These are phyloP conservation scores for Crepidotus variabilis DNA, from an alignment of 768 basidiomycete genomes.

Conservation along the genomic window DNA sequence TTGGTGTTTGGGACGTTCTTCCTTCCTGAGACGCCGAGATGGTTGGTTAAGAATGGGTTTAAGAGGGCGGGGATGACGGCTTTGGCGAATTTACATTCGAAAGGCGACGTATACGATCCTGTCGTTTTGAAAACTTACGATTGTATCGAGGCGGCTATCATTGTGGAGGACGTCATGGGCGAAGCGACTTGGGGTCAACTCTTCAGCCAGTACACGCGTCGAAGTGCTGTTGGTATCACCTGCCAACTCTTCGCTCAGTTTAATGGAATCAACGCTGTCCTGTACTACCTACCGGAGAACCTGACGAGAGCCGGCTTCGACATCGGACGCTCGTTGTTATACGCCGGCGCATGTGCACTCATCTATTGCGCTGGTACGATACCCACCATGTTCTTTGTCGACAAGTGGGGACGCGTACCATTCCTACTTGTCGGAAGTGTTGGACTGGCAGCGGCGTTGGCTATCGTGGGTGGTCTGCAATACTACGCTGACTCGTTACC, in stretches of 20 bases:
- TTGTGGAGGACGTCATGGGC: slow-evolving; percentile 25
- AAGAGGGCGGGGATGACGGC: slow-evolving; percentile 43
- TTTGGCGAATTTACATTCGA: slow-evolving; percentile 56
- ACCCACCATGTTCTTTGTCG: slow-evolving; percentile 51
- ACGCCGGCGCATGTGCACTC: slow-evolving; percentile 42
- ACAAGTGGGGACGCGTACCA: slow-evolving; percentile 45
- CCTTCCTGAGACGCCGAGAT: slow-evolving; percentile 51
- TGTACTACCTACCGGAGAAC: slow-evolving; percentile 55
- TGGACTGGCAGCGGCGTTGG: slow-evolving; percentile 39
- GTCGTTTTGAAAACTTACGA: slow-evolving; percentile 43
- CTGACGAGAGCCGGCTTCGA: slow-evolving; percentile 48
- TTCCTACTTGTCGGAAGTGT: slow-evolving; percentile 47
- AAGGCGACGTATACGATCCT: slow-evolving; percentile 40
- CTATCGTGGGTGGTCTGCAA: slow-evolving; percentile 51
- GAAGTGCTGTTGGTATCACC: slow-evolving; percentile 47
- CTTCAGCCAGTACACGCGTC: slow-evolving; percentile 46
- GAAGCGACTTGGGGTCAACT: slow-evolving; percentile 42
- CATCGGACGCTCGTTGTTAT: slow-evolving; percentile 38
- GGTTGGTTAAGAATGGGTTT: slow-evolving; percentile 53
- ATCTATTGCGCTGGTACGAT: slow-evolving; percentile 48
- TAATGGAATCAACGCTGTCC: slow-evolving; percentile 54
- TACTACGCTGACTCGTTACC: slow-evolving; percentile 36
- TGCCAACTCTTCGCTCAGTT: slow-evolving; percentile 55
- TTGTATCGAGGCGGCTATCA: slow-evolving; percentile 33
- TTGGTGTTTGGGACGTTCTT: slow-evolving; percentile 44